Evolutionary conservation across 108 stramenopile species (phyloP), one percentile per base, ranked within the genome.

Genomic region (Pseudonitzschia delicatissima): DNA sequence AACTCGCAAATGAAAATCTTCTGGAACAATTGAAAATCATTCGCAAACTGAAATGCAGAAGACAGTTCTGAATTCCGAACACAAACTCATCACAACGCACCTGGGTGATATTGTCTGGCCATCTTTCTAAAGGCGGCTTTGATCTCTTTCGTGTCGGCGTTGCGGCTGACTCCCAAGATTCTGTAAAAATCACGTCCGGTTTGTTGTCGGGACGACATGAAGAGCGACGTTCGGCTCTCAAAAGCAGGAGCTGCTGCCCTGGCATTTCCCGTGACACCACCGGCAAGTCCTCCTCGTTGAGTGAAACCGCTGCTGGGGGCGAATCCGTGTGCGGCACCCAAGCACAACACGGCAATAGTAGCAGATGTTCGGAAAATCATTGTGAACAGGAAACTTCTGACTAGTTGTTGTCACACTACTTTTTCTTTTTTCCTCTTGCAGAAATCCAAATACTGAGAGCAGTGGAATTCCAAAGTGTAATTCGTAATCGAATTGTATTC

Each of bases 121-220:
- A 87, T 57, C 61, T 88, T 85, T 36, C 92, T 87, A 76, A 92
- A 96, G 28, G 89, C 91, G 2, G 71, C 72, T 67, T 96, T 96
- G 77, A 96, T 94, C 65, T 91, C 91, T 26, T 75, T 74, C 17
- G 66, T 52, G 61, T 79, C 80, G 61, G 95, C 92, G 27, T 58
- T 80, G 4, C 87, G 73, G 12, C 69, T 63, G 8, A 96, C 76
- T 18, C 86, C 87, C 23, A 96, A 84, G 62, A 92, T 79, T 62
- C 67, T 35, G 69, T 96, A 96, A 47, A 87, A 88, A 68, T 96
- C 95, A 15, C 82, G 74, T 53, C 73, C 71, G 13, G 82, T 77
- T 26, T 61, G 74, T 57, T 66, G 66, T 37, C 86, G 79, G 3
- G 90, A 83, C 40, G 85, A 85, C 87, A 91, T 88, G 80, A 67